Conservation (phyloP, 306 rosid genomes). For the Rosa persica region DNA sequence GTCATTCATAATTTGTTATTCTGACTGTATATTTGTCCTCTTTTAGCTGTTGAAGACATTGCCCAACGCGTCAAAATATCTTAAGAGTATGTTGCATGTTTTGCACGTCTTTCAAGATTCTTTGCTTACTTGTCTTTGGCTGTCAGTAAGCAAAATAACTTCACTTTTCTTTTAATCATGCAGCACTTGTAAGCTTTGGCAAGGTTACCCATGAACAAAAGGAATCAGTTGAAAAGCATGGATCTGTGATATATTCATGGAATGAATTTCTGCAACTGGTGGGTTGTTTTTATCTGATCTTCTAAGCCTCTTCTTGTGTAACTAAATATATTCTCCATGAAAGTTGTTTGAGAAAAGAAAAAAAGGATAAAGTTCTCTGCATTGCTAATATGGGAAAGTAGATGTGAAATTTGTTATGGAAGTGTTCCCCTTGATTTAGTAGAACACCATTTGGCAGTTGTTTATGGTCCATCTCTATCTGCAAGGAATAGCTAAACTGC, state of each 20-base stretch:
- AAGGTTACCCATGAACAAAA: slow-evolving; percentile 71
- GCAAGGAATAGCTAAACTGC: background rate
- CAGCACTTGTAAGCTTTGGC: slow-evolving; percentile 93
- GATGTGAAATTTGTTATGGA: slow-evolving; percentile 15
- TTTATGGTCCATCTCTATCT: background rate
- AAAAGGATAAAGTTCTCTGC: background rate
- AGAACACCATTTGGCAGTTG: background rate
- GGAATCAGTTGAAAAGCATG: slow-evolving; percentile 60
- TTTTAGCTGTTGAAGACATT: slow-evolving; percentile 82
- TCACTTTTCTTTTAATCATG: slow-evolving; percentile 17
- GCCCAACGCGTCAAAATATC: slow-evolving; percentile 56
- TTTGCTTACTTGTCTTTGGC: slow-evolving; percentile 6
- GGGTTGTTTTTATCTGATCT: slow-evolving; percentile 34
- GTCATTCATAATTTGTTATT: slow-evolving; percentile 16
- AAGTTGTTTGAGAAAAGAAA: background rate
- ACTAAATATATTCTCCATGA: background rate
- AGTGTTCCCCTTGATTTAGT: background rate
- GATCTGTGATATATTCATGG: slow-evolving; percentile 72
- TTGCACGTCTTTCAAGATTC: slow-evolving; percentile 17
- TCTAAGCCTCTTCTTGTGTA: background rate
- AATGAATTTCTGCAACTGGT: slow-evolving; percentile 74
- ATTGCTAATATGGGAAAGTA: background rate
- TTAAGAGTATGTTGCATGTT: slow-evolving; percentile 56
- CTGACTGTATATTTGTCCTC: slow-evolving; percentile 14
- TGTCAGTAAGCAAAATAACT: slow-evolving; percentile 16